Conservation (phyloP, 2,329 filamentous ascomycete genomes). For the Sarocladium strictum region DNA sequence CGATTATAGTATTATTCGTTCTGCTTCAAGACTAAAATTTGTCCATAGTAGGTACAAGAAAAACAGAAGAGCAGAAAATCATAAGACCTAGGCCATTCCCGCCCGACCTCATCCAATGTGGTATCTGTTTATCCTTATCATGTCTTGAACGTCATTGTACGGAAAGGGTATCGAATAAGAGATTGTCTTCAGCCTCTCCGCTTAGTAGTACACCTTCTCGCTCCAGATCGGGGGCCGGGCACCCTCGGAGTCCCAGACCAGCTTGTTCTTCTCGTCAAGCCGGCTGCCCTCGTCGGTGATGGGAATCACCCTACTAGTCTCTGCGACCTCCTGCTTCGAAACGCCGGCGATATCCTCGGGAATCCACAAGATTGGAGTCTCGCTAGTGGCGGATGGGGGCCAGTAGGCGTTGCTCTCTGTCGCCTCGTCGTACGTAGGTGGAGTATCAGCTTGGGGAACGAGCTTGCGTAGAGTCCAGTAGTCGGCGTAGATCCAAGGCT, state of each 20-base stretch:
- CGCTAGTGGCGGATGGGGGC: slow-evolving; percentile 60
- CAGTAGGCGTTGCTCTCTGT: slow-evolving; percentile 63
- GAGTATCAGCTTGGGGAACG: slow-evolving; percentile 53
- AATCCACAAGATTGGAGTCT: slow-evolving; percentile 66
- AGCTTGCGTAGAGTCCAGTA: slow-evolving; percentile 66
- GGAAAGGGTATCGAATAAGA: slow-evolving; percentile 4
- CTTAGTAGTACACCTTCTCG: slow-evolving; percentile 39
- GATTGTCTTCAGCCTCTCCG: not conserved
- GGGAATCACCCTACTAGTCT: slow-evolving; percentile 59
- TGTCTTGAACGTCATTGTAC: not conserved
- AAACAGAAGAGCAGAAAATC: not conserved
- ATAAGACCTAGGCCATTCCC: not conserved
- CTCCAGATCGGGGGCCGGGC: slow-evolving; percentile 37
- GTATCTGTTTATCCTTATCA: not conserved
- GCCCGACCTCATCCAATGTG: not conserved
- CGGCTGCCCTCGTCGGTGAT: slow-evolving; percentile 68
- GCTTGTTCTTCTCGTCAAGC: slow-evolving; percentile 58
- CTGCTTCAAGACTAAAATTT: not conserved
- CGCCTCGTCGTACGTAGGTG: slow-evolving; percentile 54
- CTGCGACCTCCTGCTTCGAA: slow-evolving; percentile 62
- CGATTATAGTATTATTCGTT: not conserved
- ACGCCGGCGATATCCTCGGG: slow-evolving; percentile 65
- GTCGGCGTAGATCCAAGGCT: slow-evolving; percentile 70
- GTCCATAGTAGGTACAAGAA: not conserved
- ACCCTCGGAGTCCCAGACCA: slow-evolving; percentile 33